Conservation (phyloP, 257 asterid genomes). For the Solanum commersonii region DNA sequence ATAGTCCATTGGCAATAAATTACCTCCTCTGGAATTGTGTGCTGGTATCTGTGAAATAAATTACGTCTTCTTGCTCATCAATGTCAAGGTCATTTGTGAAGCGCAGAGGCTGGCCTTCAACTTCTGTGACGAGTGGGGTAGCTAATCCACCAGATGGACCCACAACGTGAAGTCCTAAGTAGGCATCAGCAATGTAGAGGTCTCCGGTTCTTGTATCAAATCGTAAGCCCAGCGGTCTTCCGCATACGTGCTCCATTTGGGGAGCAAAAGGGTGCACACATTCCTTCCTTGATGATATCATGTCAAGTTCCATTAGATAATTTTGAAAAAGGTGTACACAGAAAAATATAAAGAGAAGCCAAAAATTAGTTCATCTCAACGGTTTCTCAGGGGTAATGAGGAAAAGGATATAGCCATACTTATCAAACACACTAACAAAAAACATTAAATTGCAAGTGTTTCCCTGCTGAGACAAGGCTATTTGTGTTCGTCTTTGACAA, state of each 20-base stretch:
- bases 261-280: constrained; percentile 51
- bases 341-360: neutral
- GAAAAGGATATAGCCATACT: neutral
- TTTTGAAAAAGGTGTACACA: neutral
- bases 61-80: constrained; percentile 36
- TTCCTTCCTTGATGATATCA: constrained; percentile 22
- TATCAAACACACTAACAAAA: neutral
- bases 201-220: constrained; percentile 48
- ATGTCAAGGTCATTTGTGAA: constrained; percentile 72
- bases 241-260: constrained; percentile 55
- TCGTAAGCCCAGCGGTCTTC: constrained; percentile 59
- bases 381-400: neutral
- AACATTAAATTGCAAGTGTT: neutral
- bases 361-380: neutral
- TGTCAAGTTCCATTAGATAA: neutral
- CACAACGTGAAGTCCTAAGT: constrained; percentile 59
- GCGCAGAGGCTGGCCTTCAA: constrained; percentile 39
- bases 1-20: neutral
- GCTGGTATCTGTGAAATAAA: constrained; percentile 71
- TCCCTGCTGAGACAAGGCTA: neutral
- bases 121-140: constrained; percentile 35
- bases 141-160: constrained; percentile 63
- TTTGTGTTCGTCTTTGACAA: neutral
- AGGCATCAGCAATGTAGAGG: constrained; percentile 74
- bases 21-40: constrained; percentile 48